These are phyloP conservation scores for Termitomyces sp. DNA, from an alignment of 768 basidiomycete genomes.

Conservation along the genomic window DNA sequence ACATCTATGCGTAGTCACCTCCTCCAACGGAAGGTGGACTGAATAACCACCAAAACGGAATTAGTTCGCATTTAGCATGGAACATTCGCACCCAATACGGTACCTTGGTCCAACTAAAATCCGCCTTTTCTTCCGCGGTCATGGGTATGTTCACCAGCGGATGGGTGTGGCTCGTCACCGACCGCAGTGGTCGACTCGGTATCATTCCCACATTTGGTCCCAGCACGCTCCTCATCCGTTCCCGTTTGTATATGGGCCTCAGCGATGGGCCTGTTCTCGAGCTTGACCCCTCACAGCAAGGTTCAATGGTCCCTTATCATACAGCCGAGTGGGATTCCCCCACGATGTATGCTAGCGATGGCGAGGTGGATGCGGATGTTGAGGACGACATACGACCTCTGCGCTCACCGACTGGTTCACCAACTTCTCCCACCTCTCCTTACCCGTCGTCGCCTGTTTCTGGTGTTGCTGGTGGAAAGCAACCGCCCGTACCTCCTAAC, in stretches of 20 bases:
- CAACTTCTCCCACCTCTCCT: slow-evolving; percentile 15
- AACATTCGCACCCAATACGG: slow-evolving; percentile 52
- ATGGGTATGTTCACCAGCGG: slow-evolving; percentile 76
- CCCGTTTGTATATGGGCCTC: slow-evolving; percentile 34
- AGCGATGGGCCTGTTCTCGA: slow-evolving; percentile 14
- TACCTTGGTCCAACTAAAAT: slow-evolving; percentile 63
- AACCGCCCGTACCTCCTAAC: slow-evolving; percentile 24
- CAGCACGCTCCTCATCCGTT: slow-evolving; percentile 80
- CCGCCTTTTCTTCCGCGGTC: slow-evolving; percentile 69
- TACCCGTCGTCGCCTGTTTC: slow-evolving; percentile 39
- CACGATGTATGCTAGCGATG: background rate
- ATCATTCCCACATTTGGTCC: slow-evolving; percentile 85
- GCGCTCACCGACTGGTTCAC: slow-evolving; percentile 14
- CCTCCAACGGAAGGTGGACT: slow-evolving; percentile 26
- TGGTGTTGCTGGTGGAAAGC: slow-evolving; percentile 27
- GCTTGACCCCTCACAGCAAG: slow-evolving; percentile 4
- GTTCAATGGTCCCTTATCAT: slow-evolving; percentile 2
- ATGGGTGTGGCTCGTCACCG: slow-evolving; percentile 85
- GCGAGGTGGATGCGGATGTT: background rate
- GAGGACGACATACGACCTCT: slow-evolving; percentile 6
- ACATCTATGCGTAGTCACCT: slow-evolving; percentile 31
- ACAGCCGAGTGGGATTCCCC: background rate
- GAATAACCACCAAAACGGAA: slow-evolving; percentile 30
- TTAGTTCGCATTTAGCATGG: slow-evolving; percentile 25
- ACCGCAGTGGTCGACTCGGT: slow-evolving; percentile 52